Conservation (phyloP, 2,329 filamentous ascomycete species). For the Exophiala phaeomuriformis region DNA sequence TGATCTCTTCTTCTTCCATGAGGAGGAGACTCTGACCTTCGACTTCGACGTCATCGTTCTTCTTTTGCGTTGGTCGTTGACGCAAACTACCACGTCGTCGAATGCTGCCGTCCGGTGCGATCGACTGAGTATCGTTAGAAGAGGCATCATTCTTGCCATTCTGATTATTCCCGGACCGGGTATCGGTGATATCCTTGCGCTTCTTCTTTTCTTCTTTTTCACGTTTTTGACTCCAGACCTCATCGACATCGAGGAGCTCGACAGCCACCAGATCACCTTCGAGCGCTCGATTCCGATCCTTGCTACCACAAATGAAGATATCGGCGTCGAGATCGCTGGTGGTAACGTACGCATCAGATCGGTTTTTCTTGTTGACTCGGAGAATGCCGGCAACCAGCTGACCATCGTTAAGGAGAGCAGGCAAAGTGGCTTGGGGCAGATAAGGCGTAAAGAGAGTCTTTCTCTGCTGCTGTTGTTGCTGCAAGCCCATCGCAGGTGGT, state of each 20-base stretch:
- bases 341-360: slow-evolving; percentile 95
- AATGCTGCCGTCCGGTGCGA: slow-evolving; percentile 70
- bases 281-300: slow-evolving; percentile 92
- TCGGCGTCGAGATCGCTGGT: slow-evolving; percentile 92
- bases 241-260: slow-evolving; percentile 93
- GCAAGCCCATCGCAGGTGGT: slow-evolving; percentile 53
- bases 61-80: slow-evolving; percentile 97
- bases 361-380: slow-evolving; percentile 99
- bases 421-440: slow-evolving; percentile 85
- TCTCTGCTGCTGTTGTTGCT: slow-evolving; percentile 79
- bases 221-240: slow-evolving; percentile 97
- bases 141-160: slow-evolving; percentile 45
- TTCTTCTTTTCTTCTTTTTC: slow-evolving; percentile 99
- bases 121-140: slow-evolving; percentile 55
- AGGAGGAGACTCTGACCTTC: slow-evolving; percentile 94
- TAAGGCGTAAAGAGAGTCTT: slow-evolving; percentile 99
- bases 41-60: slow-evolving; percentile 98
- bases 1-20: slow-evolving; percentile 98
- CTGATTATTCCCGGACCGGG: slow-evolving; percentile 61
- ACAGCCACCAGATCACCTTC: slow-evolving; percentile 94
- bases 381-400: slow-evolving; percentile 94
- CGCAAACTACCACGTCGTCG: slow-evolving; percentile 89
- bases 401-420: slow-evolving; percentile 80
- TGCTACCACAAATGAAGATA: slow-evolving; percentile 99
- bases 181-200: slow-evolving; percentile 96